Evolutionary conservation across 768 basidiomycete species (phyloP).

Genomic region (Boletus huronensis): DNA sequence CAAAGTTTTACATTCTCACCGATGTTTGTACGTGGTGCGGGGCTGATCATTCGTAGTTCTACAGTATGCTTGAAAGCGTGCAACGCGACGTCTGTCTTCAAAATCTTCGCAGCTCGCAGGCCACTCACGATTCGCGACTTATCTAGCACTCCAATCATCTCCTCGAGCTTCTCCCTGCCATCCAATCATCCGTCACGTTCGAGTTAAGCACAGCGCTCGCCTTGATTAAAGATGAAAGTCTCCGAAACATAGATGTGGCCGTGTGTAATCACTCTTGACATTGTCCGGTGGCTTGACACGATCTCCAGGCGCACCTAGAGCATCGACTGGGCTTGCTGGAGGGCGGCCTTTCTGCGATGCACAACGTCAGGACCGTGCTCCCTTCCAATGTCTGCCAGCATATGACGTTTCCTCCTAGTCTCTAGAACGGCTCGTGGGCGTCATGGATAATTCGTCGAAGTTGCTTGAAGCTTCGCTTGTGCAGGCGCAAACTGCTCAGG

Average conservation of each 20-base stretch:
- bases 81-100: slow-evolving; percentile 21
- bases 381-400: slow-evolving; percentile 7
- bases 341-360: slow-evolving; percentile 24
- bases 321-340: slow-evolving; percentile 27
- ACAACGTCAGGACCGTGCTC: slow-evolving; percentile 26
- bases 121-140: neutral
- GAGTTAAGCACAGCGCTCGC: slow-evolving; percentile 24
- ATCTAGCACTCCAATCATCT: slow-evolving; percentile 28
- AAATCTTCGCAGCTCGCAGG: neutral
- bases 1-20: neutral
- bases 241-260: slow-evolving; percentile 25
- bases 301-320: slow-evolving; percentile 30
- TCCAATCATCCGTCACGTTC: slow-evolving; percentile 23
- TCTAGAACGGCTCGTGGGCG: slow-evolving; percentile 15
- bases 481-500: slow-evolving; percentile 32
- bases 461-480: slow-evolving; percentile 32
- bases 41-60: slow-evolving; percentile 24
- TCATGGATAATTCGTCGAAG: slow-evolving; percentile 22
- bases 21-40: neutral
- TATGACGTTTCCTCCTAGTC: slow-evolving; percentile 21
- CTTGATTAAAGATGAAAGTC: slow-evolving; percentile 28
- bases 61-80: slow-evolving; percentile 22
- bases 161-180: slow-evolving; percentile 21
- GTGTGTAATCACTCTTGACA: slow-evolving; percentile 16
- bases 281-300: slow-evolving; percentile 5